Base-by-base conservation (phyloP, 1,284 basidiomycete species). In the Apiotrichum gracile region DNA sequence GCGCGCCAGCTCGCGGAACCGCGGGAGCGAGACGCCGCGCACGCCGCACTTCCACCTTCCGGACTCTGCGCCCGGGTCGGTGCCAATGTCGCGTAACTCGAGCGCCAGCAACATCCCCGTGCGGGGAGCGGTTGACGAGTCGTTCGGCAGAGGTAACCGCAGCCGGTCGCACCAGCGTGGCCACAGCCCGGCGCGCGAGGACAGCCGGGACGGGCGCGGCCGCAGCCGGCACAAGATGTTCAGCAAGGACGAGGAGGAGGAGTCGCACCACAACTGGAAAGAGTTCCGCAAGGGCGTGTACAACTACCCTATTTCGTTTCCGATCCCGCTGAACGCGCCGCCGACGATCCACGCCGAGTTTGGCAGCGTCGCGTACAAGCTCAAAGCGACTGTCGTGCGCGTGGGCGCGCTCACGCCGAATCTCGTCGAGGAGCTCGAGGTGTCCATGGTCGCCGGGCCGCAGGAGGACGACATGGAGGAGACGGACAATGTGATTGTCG, bases 271-370 rank as follows among this genome's bases (percentile, higher is more conserved):
- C 41, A 83, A 84, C 13, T 97, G 91, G 87, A 87, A 87, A 64
- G 87, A 96, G 72, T 94, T 97, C 74, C 84, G 86, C 61, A 86
- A 88, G 77, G 91, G 91, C n/a, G 86, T 84, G 6, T 97, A 97
- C 72, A 91, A 87, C 39, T 98, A 92, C 72, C 92, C 93, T 1
- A 88, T 98, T 65, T 88, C 88, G 19, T 90, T 97, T 71, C 80
- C 85, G 5, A 84, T 98, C 45, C 91, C 93, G 0, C 79, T 83
- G 4, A 82, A 83, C 55, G 81, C 87, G 4, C 91, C 92, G 4
- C 90, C 94, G 0, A 85, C 85, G 0, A 78, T 96, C 54, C 80
- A 82, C 48, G 86, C 85, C 60, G 83, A 87, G 52, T 88, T 85
- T 67, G 93, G 92, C 16, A 82, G 82, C 10, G 85, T 96, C 22